Evolutionary conservation across 2,329 filamentous ascomycete species (phyloP), one percentile per base, ranked within the genome.

Genomic region (Fusarium pseudoanthophilum): DNA sequence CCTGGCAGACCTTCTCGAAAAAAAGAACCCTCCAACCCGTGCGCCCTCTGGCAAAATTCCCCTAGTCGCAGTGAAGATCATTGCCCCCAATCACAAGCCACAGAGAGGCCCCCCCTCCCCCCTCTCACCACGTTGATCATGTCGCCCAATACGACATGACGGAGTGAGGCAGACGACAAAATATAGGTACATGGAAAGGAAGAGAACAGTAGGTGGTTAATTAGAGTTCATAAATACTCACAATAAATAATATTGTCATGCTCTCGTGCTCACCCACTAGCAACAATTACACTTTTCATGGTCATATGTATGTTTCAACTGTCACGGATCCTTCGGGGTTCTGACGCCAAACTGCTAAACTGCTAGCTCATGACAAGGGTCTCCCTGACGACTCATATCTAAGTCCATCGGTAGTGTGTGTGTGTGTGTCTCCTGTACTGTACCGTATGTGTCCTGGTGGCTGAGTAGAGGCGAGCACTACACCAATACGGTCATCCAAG

Each of bases 251-350:
- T 26, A 36, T 26, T 20, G 49, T 34, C 34, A 24, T 51, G 11
- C 48, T 51, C 48, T 34, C 21, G 30, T 52, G 49, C 49, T 51
- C 48, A 18, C 30, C 11, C 48, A 21, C 49, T 52, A 52, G n/a
- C 24, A 52, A 28, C 43, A 49, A 58, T 56, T 39, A 21, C 45
- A 36, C 51, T 61, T 26, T 32, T 34, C 30, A 57, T 53, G 49
- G 71, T 75, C 74, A 74, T 74, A 36, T 64, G 57, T 74, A 36
- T 64, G 57, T 51, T 59, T 60, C 58, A 46, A 64, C 69, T 75
- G 71, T 63, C 75, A 73, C 75, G 75, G 72, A 71, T 77, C 73
- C 68, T 64, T 69, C 75, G 75, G 75, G 65, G 58, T 51, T 67
- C 65, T 66, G 26, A 69, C 72, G 51, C 63, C 60, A 67, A 56